These are phyloP conservation scores for Fistulinella prunicolor DNA, from an alignment of 768 basidiomycete genomes.

Conservation along the genomic window DNA sequence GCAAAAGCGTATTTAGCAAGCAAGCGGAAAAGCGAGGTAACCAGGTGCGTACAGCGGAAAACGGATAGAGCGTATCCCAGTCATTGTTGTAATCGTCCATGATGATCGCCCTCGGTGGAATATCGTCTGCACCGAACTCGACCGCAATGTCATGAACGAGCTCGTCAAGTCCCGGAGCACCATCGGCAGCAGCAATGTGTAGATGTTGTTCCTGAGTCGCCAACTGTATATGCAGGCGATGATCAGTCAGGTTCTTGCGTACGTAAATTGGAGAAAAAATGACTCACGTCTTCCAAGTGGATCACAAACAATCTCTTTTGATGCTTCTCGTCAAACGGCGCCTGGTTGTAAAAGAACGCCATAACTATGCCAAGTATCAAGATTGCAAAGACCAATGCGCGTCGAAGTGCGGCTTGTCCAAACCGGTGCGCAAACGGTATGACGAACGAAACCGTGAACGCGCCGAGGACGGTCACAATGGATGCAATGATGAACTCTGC, in stretches of 20 bases:
- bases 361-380: conserved; percentile 49
- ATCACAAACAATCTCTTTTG: conserved; percentile 85
- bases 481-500: conserved; percentile 87
- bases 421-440: conserved; percentile 78
- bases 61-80: conserved; percentile 86
- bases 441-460: conserved; percentile 56
- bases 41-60: conserved; percentile 55
- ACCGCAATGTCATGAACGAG: conserved; percentile 61
- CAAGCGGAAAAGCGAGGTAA: not conserved
- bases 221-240: conserved; percentile 42
- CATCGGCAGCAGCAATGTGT: conserved; percentile 81
- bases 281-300: conserved; percentile 79
- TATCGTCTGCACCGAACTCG: conserved; percentile 50
- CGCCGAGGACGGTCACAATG: conserved; percentile 57
- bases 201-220: conserved; percentile 69
- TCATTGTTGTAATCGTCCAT: conserved; percentile 81
- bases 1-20: too few relatives aligned
- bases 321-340: conserved; percentile 79
- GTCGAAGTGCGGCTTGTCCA: conserved; percentile 39
- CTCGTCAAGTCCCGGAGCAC: conserved; percentile 67
- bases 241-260: too few relatives aligned
- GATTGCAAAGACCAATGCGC: conserved; percentile 42
- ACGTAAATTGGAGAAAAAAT: not conserved
- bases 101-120: conserved; percentile 42
- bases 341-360: conserved; percentile 55